Base-by-base conservation (phyloP, 2,329 filamentous ascomycete species). In the Aspergillus intermedius region DNA sequence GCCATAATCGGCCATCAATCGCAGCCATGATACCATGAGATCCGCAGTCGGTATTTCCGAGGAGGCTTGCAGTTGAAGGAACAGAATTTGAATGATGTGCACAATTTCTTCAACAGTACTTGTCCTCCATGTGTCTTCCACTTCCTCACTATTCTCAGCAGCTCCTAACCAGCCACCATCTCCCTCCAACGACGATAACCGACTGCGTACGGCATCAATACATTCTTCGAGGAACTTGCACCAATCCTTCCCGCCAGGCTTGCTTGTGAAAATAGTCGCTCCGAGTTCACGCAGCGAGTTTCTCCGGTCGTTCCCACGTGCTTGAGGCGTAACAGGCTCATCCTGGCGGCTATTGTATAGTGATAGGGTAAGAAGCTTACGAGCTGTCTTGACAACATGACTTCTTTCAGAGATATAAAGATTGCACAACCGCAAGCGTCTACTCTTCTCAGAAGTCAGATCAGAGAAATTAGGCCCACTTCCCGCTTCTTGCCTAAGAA, bases 391-490 rank as follows among this genome's bases (percentile, higher is more conserved):
- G 54, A 86, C 69, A 49, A 88, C 81, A 59, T 82, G 81, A 40
- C 81, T 79, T 57, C 85, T 78, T 63, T 93, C 88, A 3, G 80
- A 79, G 28, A 93, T 75, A 60, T 90, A 91, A 3, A 83, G 77
- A 32, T 81, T 73, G 53, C 90, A 77, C 42, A 93, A 75, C n/a
- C 87, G 82, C 49, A 79, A 72, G 49, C 80, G 82, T 58, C 85
- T 80, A 47, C 75, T 78, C 37, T 81, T 76, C 42, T 80, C 71
- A 30, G 80, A 81, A 51, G 83, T 78, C 58, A 89, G 89, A 5
- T 68, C 52, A 54, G 62, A 52, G 62, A 66, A 54, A 60, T 68
- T 53, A 7, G 15, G 19, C 61, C 68, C 52, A 22, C 55, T 52
- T 21, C 47, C 48, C 3, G 51, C 47, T 15, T 57, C 60, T 37